Evolutionary conservation across 225 moss, liverwort and hornwort species (phyloP), one percentile per base, ranked within the genome.

Genomic region (Thuidium tamariscinum): DNA sequence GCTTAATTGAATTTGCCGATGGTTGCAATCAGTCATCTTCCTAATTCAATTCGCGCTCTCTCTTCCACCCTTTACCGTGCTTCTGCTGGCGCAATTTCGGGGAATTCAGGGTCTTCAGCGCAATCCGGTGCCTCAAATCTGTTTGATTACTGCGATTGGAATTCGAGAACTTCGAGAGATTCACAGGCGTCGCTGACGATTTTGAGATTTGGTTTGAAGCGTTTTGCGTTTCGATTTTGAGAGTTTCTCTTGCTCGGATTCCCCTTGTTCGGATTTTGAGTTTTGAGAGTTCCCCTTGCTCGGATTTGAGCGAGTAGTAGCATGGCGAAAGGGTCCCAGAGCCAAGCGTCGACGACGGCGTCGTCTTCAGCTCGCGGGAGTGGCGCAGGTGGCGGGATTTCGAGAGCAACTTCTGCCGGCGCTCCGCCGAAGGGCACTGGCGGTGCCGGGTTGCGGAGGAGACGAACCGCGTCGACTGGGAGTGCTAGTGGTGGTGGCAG

Each of bases 251-350:
- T 32, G 44, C 20, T 79, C 42, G 52, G 34, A 32, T 52, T 54
- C 25, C 69, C 25, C 29, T 71, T 30, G 46, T 19, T 48, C 48
- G 19, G 48, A 72, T 72, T 73, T 48, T 9, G 30, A 48, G 30
- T 48, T 73, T 32, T 51, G 21, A 51, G 34, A 13, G 20, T 51
- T 74, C 34, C 13, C 5, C 13, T 74, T 21, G 34, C 22, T 22
- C 23, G 52, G 22, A 52, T 74, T 74, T 49, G 46, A 26, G 70
- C 54, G 42, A 82, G 36, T 68, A 83, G 72, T 87, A 80, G 9
- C 68, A 97, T 96, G 95, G 94, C 95, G 89, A 96, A 93, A 87
- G 94, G 94, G 18, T 97, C 59, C 5, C 75, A 75, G n/a, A 75
- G 75, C 52, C 75, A 75, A 52, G 75, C 75, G 75, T 70, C 70